Evolutionary conservation across 2,329 filamentous ascomycete genomes (phyloP), one percentile per base, ranked within the genome.

Genomic region (Penicillium digitatum): DNA sequence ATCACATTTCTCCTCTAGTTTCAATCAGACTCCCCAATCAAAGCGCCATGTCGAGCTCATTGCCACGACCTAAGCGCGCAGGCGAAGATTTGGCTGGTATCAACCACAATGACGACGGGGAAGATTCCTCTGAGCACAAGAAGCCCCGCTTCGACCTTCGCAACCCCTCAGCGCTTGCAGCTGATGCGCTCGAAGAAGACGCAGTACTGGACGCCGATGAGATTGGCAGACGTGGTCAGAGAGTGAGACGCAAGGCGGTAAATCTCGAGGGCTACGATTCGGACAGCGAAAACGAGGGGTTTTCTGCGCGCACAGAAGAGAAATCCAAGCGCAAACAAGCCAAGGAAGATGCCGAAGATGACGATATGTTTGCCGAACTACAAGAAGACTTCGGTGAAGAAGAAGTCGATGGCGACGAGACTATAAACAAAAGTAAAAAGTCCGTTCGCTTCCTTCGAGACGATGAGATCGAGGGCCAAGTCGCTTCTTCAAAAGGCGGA

Each of bases 221-320:
- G 37, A 96, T 97, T 61, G 91, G 92, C 16, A 82, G 82, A 49
- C 81, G 84, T 18, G 84, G 84, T 1, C 82, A 84, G 31, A 82
- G 85, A 38, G 89, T 90, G 0, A 96, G 96, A 72, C 89, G 94
- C 59, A 93, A 93, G 63, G 94, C 93, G 0, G 89, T 99, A 52
- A 96, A 97, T 68, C 85, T 99, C 38, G 94, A 97, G 68, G 94
- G 94, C 48, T 99, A 97, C 76, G 93, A 97, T 64, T 94, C 88
- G 10, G 94, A 99, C 74, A 85, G 82, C 54, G 95, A 93, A 49
- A 93, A 95, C 61, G 94, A 97, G 69, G 91, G 89, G 42, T 95
- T 96, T 72, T 84, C 94, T 63, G 82, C 82, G 31, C 83, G 89
- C 48, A 87, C 88, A 6, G 84, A 86, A 55, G 81, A 81, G 53